phyloP scores from a whole-genome alignment of 2,329 filamentous ascomycete species.

The Colletotrichum sansevieriae region DNA sequence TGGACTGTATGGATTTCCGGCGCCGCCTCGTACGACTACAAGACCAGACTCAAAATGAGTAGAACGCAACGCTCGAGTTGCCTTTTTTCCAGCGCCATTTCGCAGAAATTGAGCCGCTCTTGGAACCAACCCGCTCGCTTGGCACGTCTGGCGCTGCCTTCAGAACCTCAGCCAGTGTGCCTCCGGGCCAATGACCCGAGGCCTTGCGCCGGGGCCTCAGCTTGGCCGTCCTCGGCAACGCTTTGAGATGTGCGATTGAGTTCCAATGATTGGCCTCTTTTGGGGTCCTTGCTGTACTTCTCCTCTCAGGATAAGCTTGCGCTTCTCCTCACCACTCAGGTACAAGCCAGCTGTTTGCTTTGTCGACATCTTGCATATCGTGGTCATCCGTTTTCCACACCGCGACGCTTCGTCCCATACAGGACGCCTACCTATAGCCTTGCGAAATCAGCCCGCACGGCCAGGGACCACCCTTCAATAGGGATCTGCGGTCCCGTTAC shows the following conservation, averaged over 20 bases:
- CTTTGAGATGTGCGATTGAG: neutral
- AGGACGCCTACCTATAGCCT: conserved; percentile 5
- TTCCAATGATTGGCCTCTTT: conserved; percentile 31
- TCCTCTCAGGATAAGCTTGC: too few relatives aligned
- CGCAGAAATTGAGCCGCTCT: conserved; percentile 25
- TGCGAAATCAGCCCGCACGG: neutral
- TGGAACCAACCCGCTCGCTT: conserved; percentile 24
- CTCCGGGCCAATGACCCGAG: conserved; percentile 19
- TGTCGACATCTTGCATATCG: conserved; percentile 5
- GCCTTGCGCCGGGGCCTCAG: conserved; percentile 20
- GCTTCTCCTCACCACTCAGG: neutral
- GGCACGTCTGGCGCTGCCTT: conserved; percentile 26
- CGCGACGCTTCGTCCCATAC: conserved; percentile 4
- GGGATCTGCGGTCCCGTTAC: conserved; percentile 27
- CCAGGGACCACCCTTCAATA: conserved; percentile 10
- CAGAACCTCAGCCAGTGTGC: conserved; percentile 14
- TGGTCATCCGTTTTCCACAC: neutral
- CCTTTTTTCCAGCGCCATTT: neutral
- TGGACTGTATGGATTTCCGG: too few relatives aligned
- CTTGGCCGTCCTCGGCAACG: conserved; percentile 27
- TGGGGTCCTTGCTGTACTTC: neutral
- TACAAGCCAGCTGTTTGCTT: neutral
- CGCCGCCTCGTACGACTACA: too few relatives aligned
- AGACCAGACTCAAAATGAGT: neutral
- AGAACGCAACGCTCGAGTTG: neutral